phyloP scores from a whole-genome alignment of 208 protist genomes.

The Crithidia acanthocephali region DNA sequence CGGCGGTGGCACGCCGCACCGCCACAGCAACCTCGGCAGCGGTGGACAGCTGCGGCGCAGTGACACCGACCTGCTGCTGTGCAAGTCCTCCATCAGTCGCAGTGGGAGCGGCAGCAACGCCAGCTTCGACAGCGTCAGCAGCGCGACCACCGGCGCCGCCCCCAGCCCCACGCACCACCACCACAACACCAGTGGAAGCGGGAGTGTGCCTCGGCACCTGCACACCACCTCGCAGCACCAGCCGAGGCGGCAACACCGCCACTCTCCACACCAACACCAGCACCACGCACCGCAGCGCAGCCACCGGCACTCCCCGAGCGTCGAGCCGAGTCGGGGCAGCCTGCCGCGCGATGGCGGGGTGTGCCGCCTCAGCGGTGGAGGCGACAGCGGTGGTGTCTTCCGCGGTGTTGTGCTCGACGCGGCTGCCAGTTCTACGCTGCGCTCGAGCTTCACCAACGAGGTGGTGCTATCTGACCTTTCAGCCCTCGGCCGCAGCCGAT shows the following conservation, averaged over 20 bases:
- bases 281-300: too few species aligned
- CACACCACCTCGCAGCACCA: too few species aligned
- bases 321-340: too few species aligned
- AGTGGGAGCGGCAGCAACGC: background rate
- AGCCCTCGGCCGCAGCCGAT: background rate
- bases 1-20: too few species aligned
- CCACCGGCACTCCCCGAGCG: too few species aligned
- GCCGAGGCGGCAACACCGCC: too few species aligned
- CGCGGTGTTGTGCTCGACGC: too few species aligned
- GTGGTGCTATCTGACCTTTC: constrained; percentile 1
- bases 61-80: background rate
- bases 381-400: too few species aligned
- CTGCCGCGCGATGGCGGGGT: too few species aligned
- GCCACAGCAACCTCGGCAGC: background rate
- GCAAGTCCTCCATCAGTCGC: background rate
- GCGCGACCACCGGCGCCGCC: background rate
- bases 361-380: too few species aligned
- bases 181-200: background rate
- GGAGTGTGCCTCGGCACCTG: background rate
- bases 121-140: constrained; percentile 5
- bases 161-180: too few species aligned
- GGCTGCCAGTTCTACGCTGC: background rate
- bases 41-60: background rate
- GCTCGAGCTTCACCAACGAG: constrained; percentile 2
- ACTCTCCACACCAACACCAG: too few species aligned